Evolutionary conservation across 148 eudicot species (phyloP), one percentile per base, ranked within the genome.

Genomic region (Selenicereus undatus): DNA sequence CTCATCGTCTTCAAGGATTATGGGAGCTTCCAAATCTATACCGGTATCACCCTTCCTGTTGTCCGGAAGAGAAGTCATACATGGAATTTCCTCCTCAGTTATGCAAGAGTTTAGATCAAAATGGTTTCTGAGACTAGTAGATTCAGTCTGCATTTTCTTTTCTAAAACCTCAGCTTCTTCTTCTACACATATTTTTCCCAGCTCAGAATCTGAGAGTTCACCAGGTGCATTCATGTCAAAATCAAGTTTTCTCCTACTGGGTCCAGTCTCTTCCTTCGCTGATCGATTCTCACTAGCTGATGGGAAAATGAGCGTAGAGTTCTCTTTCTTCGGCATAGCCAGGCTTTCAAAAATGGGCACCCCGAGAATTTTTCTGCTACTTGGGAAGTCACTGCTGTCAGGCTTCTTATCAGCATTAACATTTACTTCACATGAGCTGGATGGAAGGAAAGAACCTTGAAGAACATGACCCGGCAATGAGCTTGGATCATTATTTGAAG

Each of bases 21-120:
- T 21, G 9, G 84, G 83, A 43, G 85, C 83, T 87, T 84, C 89
- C 81, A 87, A 80, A 78, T 84, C 89, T 68, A 84, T 82, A 71
- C 81, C 87, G 9, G 85, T 84, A 26, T 56, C 82, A 62, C 68
- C 52, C 89, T 91, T 90, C 72, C 56, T 82, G 29, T 72, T 82
- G 76, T 81, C 87, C 71, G 84, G 83, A 79, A 76, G 71, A 75
- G 86, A 78, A 73, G 88, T 81, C 35, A n/a, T 76, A 54, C 85
- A 56, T 12, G 81, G 78, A 79, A 79, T 80, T 83, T 94, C 98
- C 81, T 90, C 94, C 81, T 92, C 97, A 3, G 71, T 86, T 52
- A 84, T 39, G 77, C 90, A 93, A 14, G 91, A 86, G 79, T 95
- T 95, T 81, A 95, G 88, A 89, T 95, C 99, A 79, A 95, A 85